Conservation (phyloP, 306 rosid species). For the Ochetophila trinervis region DNA sequence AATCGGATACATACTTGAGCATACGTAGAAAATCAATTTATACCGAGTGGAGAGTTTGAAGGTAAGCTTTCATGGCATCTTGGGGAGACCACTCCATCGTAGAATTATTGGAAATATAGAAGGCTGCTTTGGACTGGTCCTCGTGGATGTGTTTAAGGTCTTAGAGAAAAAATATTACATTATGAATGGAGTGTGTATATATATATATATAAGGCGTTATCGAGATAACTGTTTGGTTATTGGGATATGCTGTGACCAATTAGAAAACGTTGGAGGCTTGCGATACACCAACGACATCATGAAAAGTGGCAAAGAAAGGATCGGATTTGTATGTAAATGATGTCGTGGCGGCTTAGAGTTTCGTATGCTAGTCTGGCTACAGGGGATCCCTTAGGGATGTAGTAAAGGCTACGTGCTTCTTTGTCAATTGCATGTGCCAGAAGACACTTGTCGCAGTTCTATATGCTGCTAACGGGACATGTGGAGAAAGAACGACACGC, state of each 20-base stretch:
- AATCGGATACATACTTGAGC: no score
- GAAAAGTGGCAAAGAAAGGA: conserved; percentile 12
- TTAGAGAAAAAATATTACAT: no score
- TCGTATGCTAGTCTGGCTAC: conserved; percentile 1
- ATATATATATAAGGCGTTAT: no score
- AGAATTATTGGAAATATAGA: neutral
- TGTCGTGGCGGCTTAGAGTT: conserved; percentile 25
- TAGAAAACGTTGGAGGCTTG: neutral
- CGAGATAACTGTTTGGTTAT: no score
- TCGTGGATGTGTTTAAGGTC: no score
- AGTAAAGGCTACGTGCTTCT: neutral
- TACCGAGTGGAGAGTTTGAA: conserved; percentile 29
- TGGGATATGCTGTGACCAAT: no score
- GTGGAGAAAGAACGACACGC: neutral
- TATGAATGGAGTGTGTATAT: no score
- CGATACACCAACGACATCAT: neutral
- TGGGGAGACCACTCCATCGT: conserved; percentile 31
- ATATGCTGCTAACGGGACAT: neutral
- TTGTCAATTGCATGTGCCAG: neutral
- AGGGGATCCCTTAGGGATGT: neutral
- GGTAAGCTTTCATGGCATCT: conserved; percentile 29
- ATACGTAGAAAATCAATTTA: neutral
- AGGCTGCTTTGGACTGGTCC: no score
- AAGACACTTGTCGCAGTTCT: conserved; percentile 9
- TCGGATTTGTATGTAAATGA: conserved; percentile 12